Conservation (phyloP, 257 asterid species). For the Solanum lycopersicoides region DNA sequence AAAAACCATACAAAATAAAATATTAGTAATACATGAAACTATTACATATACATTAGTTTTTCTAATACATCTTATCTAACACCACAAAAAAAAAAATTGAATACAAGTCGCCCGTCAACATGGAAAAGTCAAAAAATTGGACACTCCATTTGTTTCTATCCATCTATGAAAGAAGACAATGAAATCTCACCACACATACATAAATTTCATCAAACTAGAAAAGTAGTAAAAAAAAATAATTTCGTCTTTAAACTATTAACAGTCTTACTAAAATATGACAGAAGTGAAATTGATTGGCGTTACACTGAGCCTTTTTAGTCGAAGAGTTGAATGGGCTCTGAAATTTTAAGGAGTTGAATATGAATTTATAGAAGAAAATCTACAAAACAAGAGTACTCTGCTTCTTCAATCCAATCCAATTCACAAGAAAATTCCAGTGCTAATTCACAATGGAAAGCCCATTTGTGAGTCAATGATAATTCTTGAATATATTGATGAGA, state of each 20-base stretch:
- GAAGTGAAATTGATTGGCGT: neutral
- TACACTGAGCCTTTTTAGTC: neutral
- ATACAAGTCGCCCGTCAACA: neutral
- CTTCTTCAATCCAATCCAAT: neutral
- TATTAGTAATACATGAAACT: no score
- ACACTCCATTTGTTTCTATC: neutral
- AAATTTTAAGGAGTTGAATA: neutral
- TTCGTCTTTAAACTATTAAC: rapidly evolving
- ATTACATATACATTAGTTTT: no score
- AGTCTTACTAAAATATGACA: neutral
- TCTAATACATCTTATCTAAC: no score
- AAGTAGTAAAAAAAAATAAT: neutral
- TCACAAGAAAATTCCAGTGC: neutral
- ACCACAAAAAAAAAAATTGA: no score
- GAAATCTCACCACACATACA: neutral
- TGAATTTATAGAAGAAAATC: neutral
- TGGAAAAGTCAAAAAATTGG: neutral
- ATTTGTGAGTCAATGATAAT: neutral
- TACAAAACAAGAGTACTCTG: neutral
- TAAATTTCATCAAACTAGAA: neutral
- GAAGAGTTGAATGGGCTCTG: neutral
- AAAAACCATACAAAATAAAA: no score
- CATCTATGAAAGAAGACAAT: neutral
- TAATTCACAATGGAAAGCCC: neutral
- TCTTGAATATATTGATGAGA: neutral